Conservation (phyloP, 2,329 filamentous ascomycete species). For the Aschersonia sp. region DNA sequence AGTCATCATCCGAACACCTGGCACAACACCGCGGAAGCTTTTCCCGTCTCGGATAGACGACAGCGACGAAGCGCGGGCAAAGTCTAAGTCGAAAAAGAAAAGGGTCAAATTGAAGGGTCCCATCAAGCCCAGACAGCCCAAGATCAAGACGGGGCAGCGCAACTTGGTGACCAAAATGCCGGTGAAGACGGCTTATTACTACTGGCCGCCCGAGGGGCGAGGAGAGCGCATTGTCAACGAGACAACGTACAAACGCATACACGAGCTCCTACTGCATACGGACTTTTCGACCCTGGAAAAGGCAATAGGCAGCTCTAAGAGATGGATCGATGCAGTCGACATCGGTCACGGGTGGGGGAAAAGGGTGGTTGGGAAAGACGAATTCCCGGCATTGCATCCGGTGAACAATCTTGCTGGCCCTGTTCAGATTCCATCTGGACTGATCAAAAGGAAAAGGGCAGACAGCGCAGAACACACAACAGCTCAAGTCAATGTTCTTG, state of each 20-base stretch:
- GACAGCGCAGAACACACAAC: slow-evolving; percentile 8
- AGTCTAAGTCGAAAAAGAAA: slow-evolving; percentile 22
- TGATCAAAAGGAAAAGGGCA: slow-evolving; percentile 33
- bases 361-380: slow-evolving; percentile 27
- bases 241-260: slow-evolving; percentile 49
- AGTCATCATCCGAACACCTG: slow-evolving; percentile 8
- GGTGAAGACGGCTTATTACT: slow-evolving; percentile 45
- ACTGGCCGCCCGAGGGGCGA: slow-evolving; percentile 47
- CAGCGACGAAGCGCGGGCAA: slow-evolving; percentile 3
- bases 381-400: slow-evolving; percentile 1
- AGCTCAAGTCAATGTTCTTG: slow-evolving; percentile 26
- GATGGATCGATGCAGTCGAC: slow-evolving; percentile 57
- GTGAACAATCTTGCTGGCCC: not conserved
- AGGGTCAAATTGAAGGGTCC: slow-evolving; percentile 39
- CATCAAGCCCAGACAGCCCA: slow-evolving; percentile 50
- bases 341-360: slow-evolving; percentile 37
- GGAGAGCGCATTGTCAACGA: slow-evolving; percentile 51
- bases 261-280: slow-evolving; percentile 56
- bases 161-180: slow-evolving; percentile 35
- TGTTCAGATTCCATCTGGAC: slow-evolving; percentile 32
- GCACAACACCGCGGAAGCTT: slow-evolving; percentile 17
- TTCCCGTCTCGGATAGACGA: slow-evolving; percentile 15
- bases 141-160: slow-evolving; percentile 44
- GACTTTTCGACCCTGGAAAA: slow-evolving; percentile 56
- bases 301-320: slow-evolving; percentile 47